Evolutionary conservation across 2,329 filamentous ascomycete genomes (phyloP).

Genomic region (Xylariaceae sp.): DNA sequence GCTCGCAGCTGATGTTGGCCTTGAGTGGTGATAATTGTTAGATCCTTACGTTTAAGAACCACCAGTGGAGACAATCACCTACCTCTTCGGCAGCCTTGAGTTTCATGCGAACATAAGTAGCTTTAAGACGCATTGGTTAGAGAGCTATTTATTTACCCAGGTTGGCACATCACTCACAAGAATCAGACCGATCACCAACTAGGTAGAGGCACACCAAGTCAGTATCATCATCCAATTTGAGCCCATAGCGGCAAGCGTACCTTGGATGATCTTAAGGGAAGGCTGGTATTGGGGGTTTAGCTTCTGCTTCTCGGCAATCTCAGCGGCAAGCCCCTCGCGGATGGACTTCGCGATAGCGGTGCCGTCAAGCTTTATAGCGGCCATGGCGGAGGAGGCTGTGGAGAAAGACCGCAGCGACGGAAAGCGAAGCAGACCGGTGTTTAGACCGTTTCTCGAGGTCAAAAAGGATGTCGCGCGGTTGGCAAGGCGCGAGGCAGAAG

Average conservation of each 20-base stretch:
- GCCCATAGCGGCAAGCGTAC: slow-evolving; percentile 40
- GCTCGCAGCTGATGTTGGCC: slow-evolving; percentile 85
- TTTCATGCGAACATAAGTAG: slow-evolving; percentile 99
- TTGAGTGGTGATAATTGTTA: slow-evolving; percentile 37
- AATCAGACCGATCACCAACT: slow-evolving; percentile 93
- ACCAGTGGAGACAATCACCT: slow-evolving; percentile 27
- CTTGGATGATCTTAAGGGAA: slow-evolving; percentile 90
- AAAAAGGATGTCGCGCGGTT: slow-evolving; percentile 8
- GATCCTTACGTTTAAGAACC: slow-evolving; percentile 3
- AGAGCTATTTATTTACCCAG: slow-evolving; percentile 12
- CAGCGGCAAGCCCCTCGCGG: slow-evolving; percentile 71
- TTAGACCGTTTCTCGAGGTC: slow-evolving; percentile 2
- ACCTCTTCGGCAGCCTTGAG: slow-evolving; percentile 93
- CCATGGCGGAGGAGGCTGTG: slow-evolving; percentile 62
- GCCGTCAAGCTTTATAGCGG: slow-evolving; percentile 89
- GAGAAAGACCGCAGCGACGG: slow-evolving; percentile 36
- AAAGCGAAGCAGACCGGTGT: slow-evolving; percentile 7
- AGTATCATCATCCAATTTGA: slow-evolving; percentile 13
- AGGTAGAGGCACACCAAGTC: slow-evolving; percentile 16
- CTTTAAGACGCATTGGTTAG: slow-evolving; percentile 44
- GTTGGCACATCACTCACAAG: slow-evolving; percentile 55
- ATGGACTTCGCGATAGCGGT: slow-evolving; percentile 91
- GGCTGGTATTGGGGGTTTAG: slow-evolving; percentile 84
- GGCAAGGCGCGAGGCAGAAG: slow-evolving; percentile 9
- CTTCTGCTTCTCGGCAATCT: slow-evolving; percentile 79